Evolutionary conservation across 176 grass and related monocot species (phyloP).

Genomic region (Rhynchospora tenuis): DNA sequence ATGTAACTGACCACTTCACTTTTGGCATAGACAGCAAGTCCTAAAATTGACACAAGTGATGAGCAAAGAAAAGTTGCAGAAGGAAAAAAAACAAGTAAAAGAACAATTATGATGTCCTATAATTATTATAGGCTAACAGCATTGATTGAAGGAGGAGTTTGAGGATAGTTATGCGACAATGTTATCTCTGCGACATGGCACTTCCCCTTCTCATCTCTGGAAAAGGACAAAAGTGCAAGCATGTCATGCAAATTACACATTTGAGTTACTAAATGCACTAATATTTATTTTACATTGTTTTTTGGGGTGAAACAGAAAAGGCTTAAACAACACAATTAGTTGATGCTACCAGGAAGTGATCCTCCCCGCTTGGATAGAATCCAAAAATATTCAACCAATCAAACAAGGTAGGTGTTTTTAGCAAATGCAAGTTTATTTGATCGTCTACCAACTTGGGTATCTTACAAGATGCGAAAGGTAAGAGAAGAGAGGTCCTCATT

Average conservation of each 20-base stretch:
- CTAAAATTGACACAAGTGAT: background rate
- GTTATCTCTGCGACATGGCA: slow-evolving; percentile 56
- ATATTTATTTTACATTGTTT: background rate
- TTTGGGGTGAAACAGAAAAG: background rate
- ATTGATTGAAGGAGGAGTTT: slow-evolving; percentile 40
- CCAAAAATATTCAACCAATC: background rate
- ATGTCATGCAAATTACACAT: background rate
- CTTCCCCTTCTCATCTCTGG: slow-evolving; percentile 55
- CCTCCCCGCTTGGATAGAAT: no score
- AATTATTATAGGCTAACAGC: slow-evolving; percentile 31
- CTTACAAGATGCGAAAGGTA: slow-evolving; percentile 22
- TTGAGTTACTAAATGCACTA: background rate
- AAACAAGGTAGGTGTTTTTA: background rate
- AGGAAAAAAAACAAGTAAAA: background rate
- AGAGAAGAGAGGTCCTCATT: slow-evolving; percentile 19
- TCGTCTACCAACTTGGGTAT: background rate
- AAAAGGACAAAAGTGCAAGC: background rate
- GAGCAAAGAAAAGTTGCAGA: background rate
- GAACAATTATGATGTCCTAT: background rate
- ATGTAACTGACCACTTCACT: slow-evolving; percentile 53
- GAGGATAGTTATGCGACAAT: slow-evolving; percentile 50
- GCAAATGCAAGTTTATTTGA: background rate
- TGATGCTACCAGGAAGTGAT: no score
- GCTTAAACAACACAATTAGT: background rate
- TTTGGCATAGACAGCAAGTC: slow-evolving; percentile 51